Percentiles rank a stretch among this genome's conserved stretches.
Evolutionary conservation across 768 basidiomycete genomes (phyloP).

Genomic region (Termitomyces sp.): DNA sequence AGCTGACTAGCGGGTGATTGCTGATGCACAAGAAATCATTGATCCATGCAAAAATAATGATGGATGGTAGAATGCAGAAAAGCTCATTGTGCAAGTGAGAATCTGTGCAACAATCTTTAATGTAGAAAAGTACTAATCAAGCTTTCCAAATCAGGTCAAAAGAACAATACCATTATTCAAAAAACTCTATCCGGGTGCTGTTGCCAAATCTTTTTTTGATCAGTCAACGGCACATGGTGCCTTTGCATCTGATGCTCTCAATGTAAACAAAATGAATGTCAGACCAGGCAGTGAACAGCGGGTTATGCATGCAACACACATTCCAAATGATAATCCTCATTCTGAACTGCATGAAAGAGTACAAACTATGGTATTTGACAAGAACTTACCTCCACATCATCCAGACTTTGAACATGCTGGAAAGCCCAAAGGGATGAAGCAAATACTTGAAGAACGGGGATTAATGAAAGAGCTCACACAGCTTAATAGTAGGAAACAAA

Average conservation of each 20-base stretch:
- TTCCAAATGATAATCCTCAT: background rate
- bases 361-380: slow-evolving; percentile 4
- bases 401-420: slow-evolving; percentile 4
- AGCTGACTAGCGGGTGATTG: background rate
- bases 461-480: background rate
- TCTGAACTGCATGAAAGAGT: background rate
- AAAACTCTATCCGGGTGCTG: background rate
- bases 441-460: slow-evolving; percentile 3
- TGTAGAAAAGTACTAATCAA: too few relatives aligned
- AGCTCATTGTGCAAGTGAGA: background rate
- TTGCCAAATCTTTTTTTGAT: background rate
- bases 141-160: background rate
- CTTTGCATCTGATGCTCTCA: background rate
- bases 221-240: background rate
- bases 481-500: background rate
- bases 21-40: background rate
- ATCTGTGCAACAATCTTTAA: background rate
- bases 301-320: background rate
- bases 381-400: background rate
- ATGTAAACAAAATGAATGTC: slow-evolving; percentile 10
- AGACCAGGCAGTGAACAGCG: background rate
- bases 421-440: slow-evolving; percentile 2
- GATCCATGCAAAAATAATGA: background rate
- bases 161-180: background rate
- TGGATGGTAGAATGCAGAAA: background rate